phyloP scores from a whole-genome alignment of 768 basidiomycete species.

The Tylopilus felleus region DNA sequence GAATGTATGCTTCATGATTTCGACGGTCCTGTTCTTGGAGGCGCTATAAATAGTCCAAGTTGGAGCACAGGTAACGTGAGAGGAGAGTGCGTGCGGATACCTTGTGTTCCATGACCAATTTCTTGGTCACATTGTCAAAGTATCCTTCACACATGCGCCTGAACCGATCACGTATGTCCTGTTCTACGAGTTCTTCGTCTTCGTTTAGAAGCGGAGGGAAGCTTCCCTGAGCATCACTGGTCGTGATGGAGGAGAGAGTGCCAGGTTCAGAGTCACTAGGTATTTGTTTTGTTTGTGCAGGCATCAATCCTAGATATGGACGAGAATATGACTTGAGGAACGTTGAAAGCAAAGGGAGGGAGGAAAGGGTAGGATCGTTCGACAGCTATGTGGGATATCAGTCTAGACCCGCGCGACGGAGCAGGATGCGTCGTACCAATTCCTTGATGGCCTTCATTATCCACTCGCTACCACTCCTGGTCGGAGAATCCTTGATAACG shows the following conservation, averaged over 20 bases:
- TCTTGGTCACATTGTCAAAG: slow-evolving; percentile 88
- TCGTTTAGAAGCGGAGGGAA: slow-evolving; percentile 46
- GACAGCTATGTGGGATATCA: slow-evolving; percentile 56
- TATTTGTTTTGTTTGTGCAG: slow-evolving; percentile 58
- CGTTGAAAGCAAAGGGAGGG: slow-evolving; percentile 84
- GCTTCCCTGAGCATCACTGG: slow-evolving; percentile 30
- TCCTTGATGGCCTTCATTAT: slow-evolving; percentile 86
- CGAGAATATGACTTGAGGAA: slow-evolving; percentile 92
- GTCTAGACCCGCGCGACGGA: slow-evolving; percentile 12
- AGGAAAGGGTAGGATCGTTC: slow-evolving; percentile 81
- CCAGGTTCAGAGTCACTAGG: slow-evolving; percentile 53
- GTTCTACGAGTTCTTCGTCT: slow-evolving; percentile 76
- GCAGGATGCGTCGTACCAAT: slow-evolving; percentile 51
- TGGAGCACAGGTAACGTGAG: neutral
- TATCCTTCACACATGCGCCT: slow-evolving; percentile 92
- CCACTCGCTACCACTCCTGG: slow-evolving; percentile 78
- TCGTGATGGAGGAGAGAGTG: slow-evolving; percentile 43
- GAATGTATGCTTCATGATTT: slow-evolving; percentile 99
- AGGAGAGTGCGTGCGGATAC: slow-evolving; percentile 39
- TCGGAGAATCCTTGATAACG: slow-evolving; percentile 69
- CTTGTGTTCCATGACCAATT: slow-evolving; percentile 87
- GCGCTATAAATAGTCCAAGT: slow-evolving; percentile 46
- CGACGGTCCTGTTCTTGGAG: slow-evolving; percentile 95
- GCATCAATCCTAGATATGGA: slow-evolving; percentile 79
- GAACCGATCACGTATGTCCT: slow-evolving; percentile 83